Evolutionary conservation across 148 eudicot species (phyloP), one percentile per base, ranked within the genome.

Genomic region (Rhododendron kiyosumense): DNA sequence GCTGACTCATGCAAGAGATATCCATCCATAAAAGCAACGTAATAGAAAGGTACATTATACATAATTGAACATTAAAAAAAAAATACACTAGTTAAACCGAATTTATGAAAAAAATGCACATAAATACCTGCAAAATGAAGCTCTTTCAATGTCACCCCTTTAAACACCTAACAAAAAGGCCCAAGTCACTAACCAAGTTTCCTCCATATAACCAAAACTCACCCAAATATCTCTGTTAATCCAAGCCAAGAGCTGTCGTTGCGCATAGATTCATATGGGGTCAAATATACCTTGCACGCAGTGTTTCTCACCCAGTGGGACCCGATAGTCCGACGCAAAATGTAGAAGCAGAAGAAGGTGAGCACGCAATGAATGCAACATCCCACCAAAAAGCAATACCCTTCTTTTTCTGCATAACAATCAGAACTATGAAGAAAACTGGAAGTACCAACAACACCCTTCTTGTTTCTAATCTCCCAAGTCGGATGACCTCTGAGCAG

Each of bases 71-170:
- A 76, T 15, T 26, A 52, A 69, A 69, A 69, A 71, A 71, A 71
- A 71, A 30, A 49, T n/a, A 81, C 65, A 81, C 61, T 13, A 82
- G 24, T 46, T 41, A 75, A 54, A 57, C 81, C 77, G 59, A 51
- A 74, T 24, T 11, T 13, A 34, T 54, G 22, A 54, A 82, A 51
- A 61, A 12, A 78, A 45, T 82, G 75, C 45, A 45, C 61, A 52
- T 54, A 86, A 36, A 74, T 54, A 81, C 69, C 90, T 69, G 86
- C 86, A 86, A 80, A 83, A 83, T 57, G 84, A 71, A 84, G 88
- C 88, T 73, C 81, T 76, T 79, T 85, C 52, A 78, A 85, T 54
- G 81, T 74, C 79, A 85, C 78, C 84, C 63, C 83, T 88, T 38
- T 46, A 69, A 85, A 83, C 63, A 54, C 83, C 57, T 6, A 82